Percentiles rank a stretch among this genome's conserved stretches.
Conservation (phyloP, 352 stramenopile species). For the Phytophthora aleatoria region DNA sequence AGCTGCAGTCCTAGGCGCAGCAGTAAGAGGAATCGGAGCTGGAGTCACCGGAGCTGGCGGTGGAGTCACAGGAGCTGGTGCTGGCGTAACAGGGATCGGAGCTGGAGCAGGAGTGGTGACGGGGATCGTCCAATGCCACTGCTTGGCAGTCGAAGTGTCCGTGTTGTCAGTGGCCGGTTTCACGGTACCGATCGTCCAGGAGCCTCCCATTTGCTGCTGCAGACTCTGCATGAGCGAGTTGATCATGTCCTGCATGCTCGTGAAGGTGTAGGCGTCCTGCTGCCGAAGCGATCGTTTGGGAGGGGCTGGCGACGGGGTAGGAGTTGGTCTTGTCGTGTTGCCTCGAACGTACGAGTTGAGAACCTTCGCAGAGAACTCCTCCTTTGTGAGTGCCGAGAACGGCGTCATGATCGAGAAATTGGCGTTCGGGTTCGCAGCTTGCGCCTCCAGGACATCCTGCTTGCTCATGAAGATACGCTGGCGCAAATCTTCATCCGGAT, state of each 20-base stretch:
- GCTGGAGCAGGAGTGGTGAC: constrained; percentile 9
- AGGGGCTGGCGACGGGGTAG: constrained; percentile 1
- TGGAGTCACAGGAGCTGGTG: constrained; percentile 2
- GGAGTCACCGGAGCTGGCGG: background rate
- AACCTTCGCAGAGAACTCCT: constrained; percentile 44
- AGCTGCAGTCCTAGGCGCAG: constrained; percentile 5
- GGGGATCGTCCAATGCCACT: constrained; percentile 24
- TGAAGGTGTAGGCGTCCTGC: constrained; percentile 27
- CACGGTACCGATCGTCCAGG: constrained; percentile 29
- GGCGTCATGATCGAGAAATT: constrained; percentile 48
- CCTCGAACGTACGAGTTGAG: constrained; percentile 30
- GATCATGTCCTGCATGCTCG: constrained; percentile 34
- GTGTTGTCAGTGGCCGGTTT: constrained; percentile 19
- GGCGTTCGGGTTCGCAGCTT: constrained; percentile 38
- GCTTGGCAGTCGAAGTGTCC: constrained; percentile 10
- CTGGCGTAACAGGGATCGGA: constrained; percentile 8
- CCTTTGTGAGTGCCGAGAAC: constrained; percentile 46
- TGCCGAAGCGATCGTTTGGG: constrained; percentile 29
- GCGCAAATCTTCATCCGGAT: constrained; percentile 33
- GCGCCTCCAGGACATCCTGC: constrained; percentile 26
- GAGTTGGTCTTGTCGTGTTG: constrained; percentile 13
- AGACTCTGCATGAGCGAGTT: constrained; percentile 26
- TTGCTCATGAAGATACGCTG: constrained; percentile 47
- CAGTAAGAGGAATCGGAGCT: constrained; percentile 12
- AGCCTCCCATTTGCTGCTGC: constrained; percentile 25